Base-by-base conservation (phyloP, 225 moss, liverwort and hornwort genomes). In the Rhytidiadelphus loreus region DNA sequence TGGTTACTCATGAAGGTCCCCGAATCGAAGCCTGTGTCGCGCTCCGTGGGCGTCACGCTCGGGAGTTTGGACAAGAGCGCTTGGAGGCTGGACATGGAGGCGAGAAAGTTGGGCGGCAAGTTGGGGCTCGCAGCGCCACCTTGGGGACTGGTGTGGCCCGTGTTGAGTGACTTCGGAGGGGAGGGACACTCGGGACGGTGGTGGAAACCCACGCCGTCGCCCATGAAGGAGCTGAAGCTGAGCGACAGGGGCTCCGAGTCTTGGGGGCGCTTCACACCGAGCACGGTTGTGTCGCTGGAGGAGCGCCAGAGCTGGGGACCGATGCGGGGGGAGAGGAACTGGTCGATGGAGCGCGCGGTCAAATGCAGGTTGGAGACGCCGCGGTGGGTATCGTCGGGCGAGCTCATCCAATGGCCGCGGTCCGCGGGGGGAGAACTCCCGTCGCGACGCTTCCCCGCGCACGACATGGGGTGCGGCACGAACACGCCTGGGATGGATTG, bases 31-130 rank as follows among this genome's bases (percentile, higher is more conserved):
- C 87, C 85, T 43, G 58, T 48, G 25, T 89, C 92, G 55, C 76
- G 85, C 52, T 93, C 90, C 25, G 81, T 61, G 44, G 96, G 93
- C 16, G 94, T 98, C 50, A 98, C 98, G 41, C 95, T 97, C 6
- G 96, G 98, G 14, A 98, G 92, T 90, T 98, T 98, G 16, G 96
- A 98, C 50, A 98, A 85, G 58, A 98, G 96, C 35, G 96, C 96
- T 33, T 98, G 96, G 50, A 98, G 89, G 89, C 98, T 98, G 14
- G 96, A 98, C 95, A 98, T 98, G 58, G 96, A 96, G 35, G 96
- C 94, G 22, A 97, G 89, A 64, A 96, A 65, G 43, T 87, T 92
- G 33, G 94, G 92, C 53, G 95, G 93, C 58, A 94, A 87, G 10
- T 91, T 90, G 46, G 92, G 91, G 84, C 92, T 94, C 44, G 80